These are phyloP conservation scores for Spencermartinsiella europaea DNA, from an alignment of 805 yeast species.

Conservation along the genomic window DNA sequence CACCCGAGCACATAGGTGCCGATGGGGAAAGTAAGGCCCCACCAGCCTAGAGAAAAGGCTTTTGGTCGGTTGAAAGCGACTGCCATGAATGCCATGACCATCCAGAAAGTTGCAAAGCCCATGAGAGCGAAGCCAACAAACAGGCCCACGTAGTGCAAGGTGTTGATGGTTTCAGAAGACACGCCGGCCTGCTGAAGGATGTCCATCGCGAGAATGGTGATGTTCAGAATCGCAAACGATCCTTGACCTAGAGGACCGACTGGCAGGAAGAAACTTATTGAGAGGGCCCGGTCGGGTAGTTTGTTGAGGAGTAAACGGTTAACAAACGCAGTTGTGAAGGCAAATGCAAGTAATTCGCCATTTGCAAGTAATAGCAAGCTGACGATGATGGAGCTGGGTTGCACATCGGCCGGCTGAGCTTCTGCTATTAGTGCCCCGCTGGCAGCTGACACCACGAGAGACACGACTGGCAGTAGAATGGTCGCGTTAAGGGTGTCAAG, in stretches of 20 bases:
- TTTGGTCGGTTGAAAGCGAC: slow-evolving; percentile 33
- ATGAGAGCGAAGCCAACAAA: slow-evolving; percentile 42
- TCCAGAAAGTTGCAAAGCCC: slow-evolving; percentile 57
- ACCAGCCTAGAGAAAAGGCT: slow-evolving; percentile 50
- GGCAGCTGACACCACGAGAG: slow-evolving; percentile 71
- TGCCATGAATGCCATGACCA: slow-evolving; percentile 38
- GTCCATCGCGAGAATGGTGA: slow-evolving; percentile 41
- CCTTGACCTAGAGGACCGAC: slow-evolving; percentile 88
- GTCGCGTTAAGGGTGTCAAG: slow-evolving; percentile 47
- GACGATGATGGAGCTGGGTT: slow-evolving; percentile 49
- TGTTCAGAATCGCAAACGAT: slow-evolving; percentile 55
- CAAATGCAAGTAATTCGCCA: slow-evolving; percentile 57
- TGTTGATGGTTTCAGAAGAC: slow-evolving; percentile 23
- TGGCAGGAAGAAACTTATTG: slow-evolving; percentile 64
- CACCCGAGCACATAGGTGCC: slow-evolving; percentile 73
- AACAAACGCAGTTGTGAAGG: slow-evolving; percentile 51
- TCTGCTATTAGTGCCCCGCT: slow-evolving; percentile 55
- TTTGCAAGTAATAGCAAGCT: slow-evolving; percentile 61
- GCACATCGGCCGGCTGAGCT: slow-evolving; percentile 41
- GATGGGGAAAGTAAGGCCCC: slow-evolving; percentile 88
- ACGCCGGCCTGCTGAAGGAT: slow-evolving; percentile 16
- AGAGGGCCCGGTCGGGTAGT: slow-evolving; percentile 50
- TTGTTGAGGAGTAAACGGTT: slow-evolving; percentile 55
- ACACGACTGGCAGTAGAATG: slow-evolving; percentile 68
- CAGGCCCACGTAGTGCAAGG: slow-evolving; percentile 34